phyloP scores from a whole-genome alignment of 129 eudicot genomes.

The Flaveria brownii region DNA sequence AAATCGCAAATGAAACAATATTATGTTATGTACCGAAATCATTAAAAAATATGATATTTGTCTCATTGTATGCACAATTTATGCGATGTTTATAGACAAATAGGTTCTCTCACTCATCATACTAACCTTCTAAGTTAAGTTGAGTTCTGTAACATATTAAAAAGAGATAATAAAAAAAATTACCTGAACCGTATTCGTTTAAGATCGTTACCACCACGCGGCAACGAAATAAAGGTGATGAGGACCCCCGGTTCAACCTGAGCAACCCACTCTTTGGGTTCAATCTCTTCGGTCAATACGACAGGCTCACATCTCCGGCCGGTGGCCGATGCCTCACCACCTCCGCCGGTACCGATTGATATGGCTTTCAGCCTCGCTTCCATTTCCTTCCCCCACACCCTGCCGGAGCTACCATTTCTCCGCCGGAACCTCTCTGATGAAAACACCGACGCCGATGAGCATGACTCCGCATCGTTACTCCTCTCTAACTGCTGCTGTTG shows the following conservation, averaged over 20 bases:
- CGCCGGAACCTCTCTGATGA: slow-evolving; percentile 49
- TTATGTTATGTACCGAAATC: too few species aligned
- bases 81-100: too few species aligned
- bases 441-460: slow-evolving; percentile 31
- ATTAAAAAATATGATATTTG: too few species aligned
- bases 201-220: slow-evolving; percentile 81
- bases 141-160: too few species aligned
- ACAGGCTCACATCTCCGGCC: slow-evolving; percentile 56
- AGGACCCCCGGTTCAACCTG: slow-evolving; percentile 76
- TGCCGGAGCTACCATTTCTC: slow-evolving; percentile 68
- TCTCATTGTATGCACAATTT: too few species aligned
- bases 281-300: slow-evolving; percentile 59
- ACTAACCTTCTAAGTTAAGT: too few species aligned
- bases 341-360: slow-evolving; percentile 50
- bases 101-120: too few species aligned
- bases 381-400: slow-evolving; percentile 73
- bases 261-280: slow-evolving; percentile 82
- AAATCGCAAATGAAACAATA: too few species aligned
- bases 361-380: slow-evolving; percentile 69
- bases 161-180: not conserved
- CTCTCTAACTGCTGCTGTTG: slow-evolving; percentile 26
- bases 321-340: slow-evolving; percentile 43
- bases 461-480: slow-evolving; percentile 28
- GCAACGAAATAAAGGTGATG: slow-evolving; percentile 67
- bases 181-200: slow-evolving; percentile 92